Evolutionary conservation across 129 eudicot genomes (phyloP), one percentile per base, ranked within the genome.

Genomic region (Helianthus tuberosus): DNA sequence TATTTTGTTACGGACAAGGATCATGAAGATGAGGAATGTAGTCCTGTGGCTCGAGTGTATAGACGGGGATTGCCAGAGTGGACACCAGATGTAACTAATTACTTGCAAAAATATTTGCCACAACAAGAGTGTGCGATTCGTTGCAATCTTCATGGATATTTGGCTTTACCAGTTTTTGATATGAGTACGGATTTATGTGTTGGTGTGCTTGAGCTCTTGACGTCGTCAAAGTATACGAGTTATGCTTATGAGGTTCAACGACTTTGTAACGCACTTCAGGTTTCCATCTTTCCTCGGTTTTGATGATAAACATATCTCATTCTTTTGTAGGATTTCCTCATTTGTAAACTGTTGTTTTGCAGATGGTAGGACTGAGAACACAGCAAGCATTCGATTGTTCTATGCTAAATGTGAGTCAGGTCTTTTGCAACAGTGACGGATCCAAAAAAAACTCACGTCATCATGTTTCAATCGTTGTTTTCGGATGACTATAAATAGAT

Each of bases 201-300:
- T 64, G 68, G 68, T 64, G 68, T 64, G 20, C 68, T 64, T 64
- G 68, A 64, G 39, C 48, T 64, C 7, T 65, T 65, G 69, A 65
- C 27, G n/a, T 65, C 69, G n/a, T 43, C 69, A 41, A 43, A 43
- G n/a, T 41, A 65, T 41, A 41, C 1, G 51, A 65, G 52, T 65
- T 41, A 39, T 41, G 4, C 52, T 65, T 65, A 15, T 65, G 69
- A 65, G 15, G 69, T 43, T 43, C 69, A 65, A 43, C 52, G 41
- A 43, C 17, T 65, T 16, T n/a, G 16, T 3, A 65, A 65, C 1
- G 15, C 53, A 1, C 13, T 65, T 17, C 15, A 65, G 69, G 69
- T 65, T 41, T 64, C 17, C 69, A n/a, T 64, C 69, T 64, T 65
- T 15, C 4, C 35, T 15, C 29, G 16, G 39, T n/a, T 15, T 41